A percentile compares a stretch with the other conserved stretches of the same genome.
Conservation (phyloP, 768 basidiomycete genomes). For the Grammothele lineata region DNA sequence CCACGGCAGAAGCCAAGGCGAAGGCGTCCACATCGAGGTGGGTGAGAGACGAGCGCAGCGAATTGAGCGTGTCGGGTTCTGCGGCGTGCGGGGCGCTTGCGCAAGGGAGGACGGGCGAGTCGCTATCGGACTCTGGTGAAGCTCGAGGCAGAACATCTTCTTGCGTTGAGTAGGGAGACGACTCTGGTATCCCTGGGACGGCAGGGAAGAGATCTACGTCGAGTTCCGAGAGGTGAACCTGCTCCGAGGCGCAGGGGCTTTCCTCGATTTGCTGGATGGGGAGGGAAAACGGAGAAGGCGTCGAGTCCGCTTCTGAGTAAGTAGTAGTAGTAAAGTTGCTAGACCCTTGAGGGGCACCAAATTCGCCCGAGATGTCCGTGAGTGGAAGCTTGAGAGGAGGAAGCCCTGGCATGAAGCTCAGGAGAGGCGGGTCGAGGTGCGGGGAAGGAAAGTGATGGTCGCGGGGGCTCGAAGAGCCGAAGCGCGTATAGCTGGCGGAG, state of each 20-base stretch:
- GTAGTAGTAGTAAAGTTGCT: too few relatives aligned
- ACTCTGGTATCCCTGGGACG: too few relatives aligned
- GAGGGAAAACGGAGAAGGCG: too few relatives aligned
- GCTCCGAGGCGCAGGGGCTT: too few relatives aligned
- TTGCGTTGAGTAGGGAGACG: too few relatives aligned
- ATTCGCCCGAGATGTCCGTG: constrained; percentile 6
- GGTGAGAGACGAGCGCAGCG: neutral
- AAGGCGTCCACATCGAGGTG: constrained; percentile 22
- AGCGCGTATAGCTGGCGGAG: neutral
- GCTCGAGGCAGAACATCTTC: constrained; percentile 1
- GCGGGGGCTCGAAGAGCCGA: neutral
- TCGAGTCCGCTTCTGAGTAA: too few relatives aligned
- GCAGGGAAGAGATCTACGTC: too few relatives aligned
- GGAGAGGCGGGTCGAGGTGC: constrained; percentile 12
- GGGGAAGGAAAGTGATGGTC: constrained; percentile 5
- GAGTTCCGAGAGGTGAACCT: too few relatives aligned
- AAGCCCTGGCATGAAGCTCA: constrained; percentile 12
- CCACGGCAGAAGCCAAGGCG: constrained; percentile 16
- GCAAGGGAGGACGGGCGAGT: constrained; percentile 23
- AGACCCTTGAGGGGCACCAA: neutral
- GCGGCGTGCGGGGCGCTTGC: neutral
- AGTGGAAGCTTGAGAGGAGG: constrained; percentile 15
- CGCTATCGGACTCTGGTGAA: constrained; percentile 10
- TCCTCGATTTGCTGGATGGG: too few relatives aligned
- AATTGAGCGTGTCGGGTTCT: neutral